A percentile compares a stretch with the other conserved stretches of the same genome.
Evolutionary conservation across 148 eudicot genomes (phyloP).

Genomic region (Arctostaphylos glauca): DNA sequence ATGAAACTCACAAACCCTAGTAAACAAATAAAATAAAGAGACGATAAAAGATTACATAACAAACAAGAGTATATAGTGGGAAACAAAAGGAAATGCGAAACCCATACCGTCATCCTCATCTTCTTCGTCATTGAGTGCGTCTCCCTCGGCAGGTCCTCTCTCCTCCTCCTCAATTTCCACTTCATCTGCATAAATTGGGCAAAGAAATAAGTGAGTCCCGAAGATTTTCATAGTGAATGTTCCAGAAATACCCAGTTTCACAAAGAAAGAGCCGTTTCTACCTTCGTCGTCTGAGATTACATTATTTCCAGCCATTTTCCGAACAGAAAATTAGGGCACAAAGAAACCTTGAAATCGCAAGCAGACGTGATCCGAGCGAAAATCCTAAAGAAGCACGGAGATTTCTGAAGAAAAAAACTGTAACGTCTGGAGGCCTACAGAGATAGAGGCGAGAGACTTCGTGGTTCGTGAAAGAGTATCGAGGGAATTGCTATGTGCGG

Average conservation of each 20-base stretch:
- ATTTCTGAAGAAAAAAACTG: background rate
- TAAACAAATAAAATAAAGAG: background rate
- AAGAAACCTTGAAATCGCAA: conserved; percentile 20
- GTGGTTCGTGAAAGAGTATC: no score
- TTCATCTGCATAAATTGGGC: conserved; percentile 51
- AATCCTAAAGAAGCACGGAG: background rate
- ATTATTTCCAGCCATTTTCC: conserved; percentile 50
- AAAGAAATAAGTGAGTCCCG: background rate
- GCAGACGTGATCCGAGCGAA: background rate
- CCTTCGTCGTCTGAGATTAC: conserved; percentile 77
- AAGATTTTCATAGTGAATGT: background rate
- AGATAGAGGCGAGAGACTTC: background rate
- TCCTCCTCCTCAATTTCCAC: conserved; percentile 62
- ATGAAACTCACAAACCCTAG: background rate
- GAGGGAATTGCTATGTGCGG: background rate
- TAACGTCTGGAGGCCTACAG: background rate
- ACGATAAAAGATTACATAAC: background rate
- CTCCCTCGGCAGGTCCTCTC: conserved; percentile 73
- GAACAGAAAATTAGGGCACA: conserved; percentile 7
- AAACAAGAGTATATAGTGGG: background rate
- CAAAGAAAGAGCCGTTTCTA: conserved; percentile 14
- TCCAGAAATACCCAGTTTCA: conserved; percentile 22
- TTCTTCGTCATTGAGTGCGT: conserved; percentile 46
- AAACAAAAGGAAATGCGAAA: background rate
- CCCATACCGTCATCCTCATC: conserved; percentile 75